Conservation (phyloP, 805 yeast species). For the Nakazawaea anatomiae region DNA sequence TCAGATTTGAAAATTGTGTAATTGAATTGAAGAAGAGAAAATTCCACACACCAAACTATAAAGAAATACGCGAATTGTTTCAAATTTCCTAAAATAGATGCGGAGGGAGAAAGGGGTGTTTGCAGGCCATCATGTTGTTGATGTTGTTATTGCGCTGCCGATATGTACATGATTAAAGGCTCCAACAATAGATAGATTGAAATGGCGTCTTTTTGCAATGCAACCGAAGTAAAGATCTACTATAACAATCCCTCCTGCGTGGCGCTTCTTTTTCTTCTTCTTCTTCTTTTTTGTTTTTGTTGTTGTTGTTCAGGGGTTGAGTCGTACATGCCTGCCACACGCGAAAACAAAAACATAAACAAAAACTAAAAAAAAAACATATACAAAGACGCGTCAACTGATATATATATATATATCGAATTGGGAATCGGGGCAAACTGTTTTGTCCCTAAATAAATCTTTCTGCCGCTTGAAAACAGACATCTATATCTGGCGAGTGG, state of each 20-base stretch:
- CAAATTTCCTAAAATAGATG: not conserved
- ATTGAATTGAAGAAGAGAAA: not conserved
- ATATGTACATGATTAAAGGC: not conserved
- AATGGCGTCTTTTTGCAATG: not conserved
- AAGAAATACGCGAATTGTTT: not conserved
- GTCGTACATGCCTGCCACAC: not conserved
- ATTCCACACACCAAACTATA: not conserved
- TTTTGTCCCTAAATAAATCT: no score
- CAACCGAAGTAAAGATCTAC: not conserved
- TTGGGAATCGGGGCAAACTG: no score
- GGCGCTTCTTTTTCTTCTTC: not conserved
- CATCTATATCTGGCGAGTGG: no score
- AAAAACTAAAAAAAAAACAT: not conserved
- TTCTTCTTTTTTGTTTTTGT: no score
- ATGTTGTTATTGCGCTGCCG: not conserved
- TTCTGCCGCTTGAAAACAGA: no score
- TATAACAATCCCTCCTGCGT: not conserved
- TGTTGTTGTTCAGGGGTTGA: not conserved
- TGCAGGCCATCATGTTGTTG: no score
- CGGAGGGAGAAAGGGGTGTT: not conserved
- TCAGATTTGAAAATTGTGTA: not conserved
- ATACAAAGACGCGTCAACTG: not conserved
- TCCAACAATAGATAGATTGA: not conserved
- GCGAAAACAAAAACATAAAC: not conserved
- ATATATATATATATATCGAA: no score